A percentile compares a stretch with the other conserved stretches of the same genome.
Evolutionary conservation across 768 basidiomycete genomes (phyloP).

Genomic region (Boletus huronensis): DNA sequence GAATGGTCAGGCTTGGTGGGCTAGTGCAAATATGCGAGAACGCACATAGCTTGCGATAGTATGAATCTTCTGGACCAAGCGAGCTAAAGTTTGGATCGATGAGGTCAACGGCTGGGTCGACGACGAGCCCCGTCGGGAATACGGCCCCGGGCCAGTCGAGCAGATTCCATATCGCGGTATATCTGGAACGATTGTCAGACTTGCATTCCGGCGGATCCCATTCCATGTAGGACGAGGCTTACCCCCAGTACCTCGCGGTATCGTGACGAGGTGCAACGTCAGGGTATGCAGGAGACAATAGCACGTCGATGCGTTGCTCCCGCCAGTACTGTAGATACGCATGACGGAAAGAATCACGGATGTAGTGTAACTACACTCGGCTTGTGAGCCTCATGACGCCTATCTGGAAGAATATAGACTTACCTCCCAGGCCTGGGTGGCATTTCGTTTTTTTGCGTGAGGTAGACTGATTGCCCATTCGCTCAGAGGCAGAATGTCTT

Average conservation of each 20-base stretch:
- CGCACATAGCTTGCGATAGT: constrained; percentile 19
- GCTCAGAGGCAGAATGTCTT: constrained; percentile 34
- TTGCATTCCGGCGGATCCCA: not conserved
- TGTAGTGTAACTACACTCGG: constrained; percentile 23
- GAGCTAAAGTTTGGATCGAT: constrained; percentile 3
- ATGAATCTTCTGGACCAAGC: constrained; percentile 21
- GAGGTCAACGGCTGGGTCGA: constrained; percentile 26
- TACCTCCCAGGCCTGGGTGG: constrained; percentile 32
- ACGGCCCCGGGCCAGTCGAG: constrained; percentile 43
- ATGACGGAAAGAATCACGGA: constrained; percentile 34
- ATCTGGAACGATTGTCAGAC: constrained; percentile 20
- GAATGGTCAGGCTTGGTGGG: too few relatives aligned
- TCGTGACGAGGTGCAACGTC: constrained; percentile 38
- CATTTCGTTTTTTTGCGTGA: constrained; percentile 23
- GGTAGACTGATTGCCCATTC: constrained; percentile 35
- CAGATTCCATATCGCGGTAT: constrained; percentile 43
- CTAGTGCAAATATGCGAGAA: not conserved
- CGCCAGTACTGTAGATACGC: constrained; percentile 38
- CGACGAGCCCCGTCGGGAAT: constrained; percentile 40
- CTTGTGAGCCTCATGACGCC: not conserved
- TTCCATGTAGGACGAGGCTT: not conserved
- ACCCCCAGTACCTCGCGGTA: constrained; percentile 35
- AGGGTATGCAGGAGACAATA: constrained; percentile 37
- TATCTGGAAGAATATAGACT: not conserved
- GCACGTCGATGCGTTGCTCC: constrained; percentile 36